Conservation (phyloP, 495 filamentous ascomycete genomes). For the Penicillium chermesinum region DNA sequence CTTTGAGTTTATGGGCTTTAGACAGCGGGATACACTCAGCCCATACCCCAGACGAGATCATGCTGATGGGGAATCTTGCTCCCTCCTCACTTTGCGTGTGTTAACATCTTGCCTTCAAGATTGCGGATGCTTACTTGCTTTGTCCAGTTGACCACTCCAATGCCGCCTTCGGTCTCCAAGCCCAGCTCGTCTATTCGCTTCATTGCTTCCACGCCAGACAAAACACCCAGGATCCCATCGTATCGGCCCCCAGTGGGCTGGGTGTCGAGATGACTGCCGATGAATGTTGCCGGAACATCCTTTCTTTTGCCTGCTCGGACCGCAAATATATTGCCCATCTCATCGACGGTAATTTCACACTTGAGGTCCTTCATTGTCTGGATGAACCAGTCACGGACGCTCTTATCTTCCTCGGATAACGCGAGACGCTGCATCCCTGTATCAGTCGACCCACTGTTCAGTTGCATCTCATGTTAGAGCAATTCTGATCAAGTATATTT, state of each 20-base stretch:
- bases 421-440: conserved; percentile 64
- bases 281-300: conserved; percentile 58
- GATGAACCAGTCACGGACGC: conserved; percentile 72
- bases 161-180: conserved; percentile 63
- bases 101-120: no score
- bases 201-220: conserved; percentile 67
- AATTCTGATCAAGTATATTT: no score
- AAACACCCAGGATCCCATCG: conserved; percentile 72
- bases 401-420: conserved; percentile 64
- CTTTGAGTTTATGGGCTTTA: conserved; percentile 54
- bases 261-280: conserved; percentile 72
- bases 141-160: conserved; percentile 78
- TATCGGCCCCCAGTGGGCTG: conserved; percentile 69
- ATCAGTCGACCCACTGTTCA: conserved; percentile 48
- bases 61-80: conserved; percentile 72
- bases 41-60: conserved; percentile 76
- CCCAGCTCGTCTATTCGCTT: conserved; percentile 62
- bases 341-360: conserved; percentile 56
- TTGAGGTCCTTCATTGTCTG: conserved; percentile 57
- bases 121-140: conserved; percentile 42
- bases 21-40: conserved; percentile 59
- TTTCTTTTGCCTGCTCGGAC: conserved; percentile 53
- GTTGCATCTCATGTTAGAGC: not conserved
- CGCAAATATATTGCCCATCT: conserved; percentile 76
- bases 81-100: conserved; percentile 57